A percentile compares a stretch with the other conserved stretches of the same genome.
These are phyloP conservation scores for Luvunga scandens DNA, from an alignment of 345 rosid species.

Conservation along the genomic window DNA sequence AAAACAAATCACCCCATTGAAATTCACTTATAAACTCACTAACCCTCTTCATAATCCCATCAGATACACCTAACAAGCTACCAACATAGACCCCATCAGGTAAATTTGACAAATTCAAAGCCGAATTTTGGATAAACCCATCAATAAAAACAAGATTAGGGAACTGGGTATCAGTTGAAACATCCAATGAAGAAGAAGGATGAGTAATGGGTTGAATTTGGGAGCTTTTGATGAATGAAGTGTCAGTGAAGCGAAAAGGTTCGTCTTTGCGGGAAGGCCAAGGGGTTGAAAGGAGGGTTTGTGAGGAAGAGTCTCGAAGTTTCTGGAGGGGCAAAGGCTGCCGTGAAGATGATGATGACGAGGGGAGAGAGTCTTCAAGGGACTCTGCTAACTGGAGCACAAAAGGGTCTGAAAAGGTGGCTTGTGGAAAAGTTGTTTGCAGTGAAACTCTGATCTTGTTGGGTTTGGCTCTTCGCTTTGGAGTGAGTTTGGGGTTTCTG, in stretches of 20 bases:
- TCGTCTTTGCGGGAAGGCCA: conserved; percentile 94
- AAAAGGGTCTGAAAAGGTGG: conserved; percentile 80
- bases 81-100: conserved; percentile 81
- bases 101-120: conserved; percentile 45
- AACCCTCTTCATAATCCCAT: conserved; percentile 43
- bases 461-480: conserved; percentile 22
- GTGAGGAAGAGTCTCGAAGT: conserved; percentile 65
- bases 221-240: conserved; percentile 61
- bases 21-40: conserved; percentile 48
- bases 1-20: conserved; percentile 76
- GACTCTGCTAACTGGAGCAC: conserved; percentile 84
- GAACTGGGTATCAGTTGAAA: conserved; percentile 38
- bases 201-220: conserved; percentile 57
- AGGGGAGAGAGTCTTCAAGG: conserved; percentile 73
- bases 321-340: conserved; percentile 53
- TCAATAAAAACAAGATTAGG: conserved; percentile 56
- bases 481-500: conserved; percentile 17
- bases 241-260: conserved; percentile 85
- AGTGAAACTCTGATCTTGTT: conserved; percentile 27
- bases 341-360: conserved; percentile 22
- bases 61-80: conserved; percentile 44
- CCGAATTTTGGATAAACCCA: conserved; percentile 59
- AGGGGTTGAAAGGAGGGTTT: conserved; percentile 65
- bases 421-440: conserved; percentile 36
- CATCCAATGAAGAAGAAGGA: conserved; percentile 32